phyloP scores from a whole-genome alignment of 306 rosid species.

The Quercus glauca region DNA sequence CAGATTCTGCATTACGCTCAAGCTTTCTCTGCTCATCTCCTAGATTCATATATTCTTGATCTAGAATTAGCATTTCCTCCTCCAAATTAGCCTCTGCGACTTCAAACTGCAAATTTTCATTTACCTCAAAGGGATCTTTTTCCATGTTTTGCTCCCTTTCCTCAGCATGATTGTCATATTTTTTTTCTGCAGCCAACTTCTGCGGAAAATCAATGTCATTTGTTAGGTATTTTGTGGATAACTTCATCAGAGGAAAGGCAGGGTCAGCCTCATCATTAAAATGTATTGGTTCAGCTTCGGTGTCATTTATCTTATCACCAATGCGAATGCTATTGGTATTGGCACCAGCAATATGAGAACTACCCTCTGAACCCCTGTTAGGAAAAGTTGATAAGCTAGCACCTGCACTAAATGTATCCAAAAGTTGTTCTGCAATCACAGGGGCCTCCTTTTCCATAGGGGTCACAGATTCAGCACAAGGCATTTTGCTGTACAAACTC shows the following conservation, averaged over 20 bases:
- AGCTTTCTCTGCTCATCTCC: constrained; percentile 76
- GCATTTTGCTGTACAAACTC: constrained; percentile 20
- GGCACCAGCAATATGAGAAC: constrained; percentile 9
- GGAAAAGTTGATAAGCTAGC: constrained; percentile 18
- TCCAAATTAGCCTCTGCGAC: constrained; percentile 44
- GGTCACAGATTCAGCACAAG: constrained; percentile 1
- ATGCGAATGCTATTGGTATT: constrained; percentile 16
- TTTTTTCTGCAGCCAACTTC: constrained; percentile 33
- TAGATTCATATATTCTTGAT: constrained; percentile 57
- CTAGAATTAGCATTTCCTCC: constrained; percentile 68
- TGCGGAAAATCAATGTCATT: constrained; percentile 17
- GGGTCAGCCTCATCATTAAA: constrained; percentile 29
- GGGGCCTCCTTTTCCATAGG: constrained; percentile 28
- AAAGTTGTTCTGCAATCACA: constrained; percentile 32
- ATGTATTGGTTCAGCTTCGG: constrained; percentile 33
- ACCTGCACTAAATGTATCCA: constrained; percentile 32
- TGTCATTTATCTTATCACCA: constrained; percentile 32
- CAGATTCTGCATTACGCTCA: constrained; percentile 91
- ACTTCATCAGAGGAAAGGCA: constrained; percentile 24
- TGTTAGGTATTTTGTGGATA: constrained; percentile 29
- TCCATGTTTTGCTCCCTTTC: constrained; percentile 31
- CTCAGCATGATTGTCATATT: constrained; percentile 12
- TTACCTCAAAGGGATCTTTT: constrained; percentile 22
- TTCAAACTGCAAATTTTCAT: constrained; percentile 33
- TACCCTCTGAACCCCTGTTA: constrained; percentile 10